Conservation (phyloP, 1,139 yeast genomes). For the Debaryomyces sp. region DNA sequence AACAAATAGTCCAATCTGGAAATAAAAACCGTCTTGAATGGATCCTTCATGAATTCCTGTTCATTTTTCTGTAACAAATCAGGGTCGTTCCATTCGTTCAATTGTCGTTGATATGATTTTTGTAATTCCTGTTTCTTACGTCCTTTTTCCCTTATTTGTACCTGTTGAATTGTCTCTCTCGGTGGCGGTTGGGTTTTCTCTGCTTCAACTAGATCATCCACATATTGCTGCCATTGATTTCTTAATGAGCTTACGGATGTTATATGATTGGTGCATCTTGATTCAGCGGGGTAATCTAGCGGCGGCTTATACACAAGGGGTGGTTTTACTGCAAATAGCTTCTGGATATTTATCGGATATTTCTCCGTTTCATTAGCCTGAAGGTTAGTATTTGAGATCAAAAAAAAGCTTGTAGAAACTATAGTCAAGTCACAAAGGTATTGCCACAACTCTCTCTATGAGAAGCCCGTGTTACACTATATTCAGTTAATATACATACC, state of each 20-base stretch:
- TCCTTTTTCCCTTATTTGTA: constrained; percentile 24
- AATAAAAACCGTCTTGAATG: constrained; percentile 76
- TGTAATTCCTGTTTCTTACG: constrained; percentile 23
- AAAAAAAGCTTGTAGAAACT: background rate
- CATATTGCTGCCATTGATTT: constrained; percentile 32
- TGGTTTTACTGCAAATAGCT: constrained; percentile 68
- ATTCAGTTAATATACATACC: background rate
- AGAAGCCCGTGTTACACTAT: background rate
- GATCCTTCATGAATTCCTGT: constrained; percentile 64
- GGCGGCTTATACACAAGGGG: constrained; percentile 62
- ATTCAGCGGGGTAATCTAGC: constrained; percentile 54
- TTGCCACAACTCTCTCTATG: background rate
- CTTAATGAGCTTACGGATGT: constrained; percentile 54
- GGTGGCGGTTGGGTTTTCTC: constrained; percentile 17
- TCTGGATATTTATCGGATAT: constrained; percentile 66
- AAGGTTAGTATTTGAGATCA: constrained; percentile 2
- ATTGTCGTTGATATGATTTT: constrained; percentile 39
- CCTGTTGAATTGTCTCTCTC: constrained; percentile 30
- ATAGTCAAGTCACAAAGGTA: background rate
- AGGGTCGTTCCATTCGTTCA: constrained; percentile 44
- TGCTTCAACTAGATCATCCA: constrained; percentile 22
- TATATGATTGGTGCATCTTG: constrained; percentile 53
- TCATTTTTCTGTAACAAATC: constrained; percentile 58
- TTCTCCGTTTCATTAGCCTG: constrained; percentile 32
- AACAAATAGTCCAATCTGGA: constrained; percentile 67